These are phyloP conservation scores for Rhynchospora tenuis DNA, from an alignment of 176 grass and related monocot species.

Conservation along the genomic window DNA sequence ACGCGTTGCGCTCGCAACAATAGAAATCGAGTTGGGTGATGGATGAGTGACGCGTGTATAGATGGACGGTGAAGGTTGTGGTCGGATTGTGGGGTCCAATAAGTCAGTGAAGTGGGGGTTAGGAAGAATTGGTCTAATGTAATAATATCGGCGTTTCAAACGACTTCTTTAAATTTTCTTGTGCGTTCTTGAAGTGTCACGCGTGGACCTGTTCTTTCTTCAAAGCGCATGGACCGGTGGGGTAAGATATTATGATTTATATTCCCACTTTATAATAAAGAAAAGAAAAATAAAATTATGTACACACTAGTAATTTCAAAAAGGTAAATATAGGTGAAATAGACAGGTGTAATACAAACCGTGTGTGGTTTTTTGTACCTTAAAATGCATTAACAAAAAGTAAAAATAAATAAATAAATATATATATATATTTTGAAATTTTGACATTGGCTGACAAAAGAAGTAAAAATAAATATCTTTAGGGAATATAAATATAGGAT, in stretches of 20 bases:
- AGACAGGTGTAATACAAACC: not conserved
- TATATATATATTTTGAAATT: too few relatives aligned
- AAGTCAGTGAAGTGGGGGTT: not conserved
- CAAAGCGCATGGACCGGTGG: not conserved
- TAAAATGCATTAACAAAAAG: not conserved
- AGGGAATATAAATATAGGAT: not conserved
- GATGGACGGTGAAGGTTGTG: not conserved
- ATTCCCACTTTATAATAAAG: not conserved
- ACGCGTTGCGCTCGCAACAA: not conserved
- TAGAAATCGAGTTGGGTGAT: not conserved
- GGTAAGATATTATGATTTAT: not conserved
- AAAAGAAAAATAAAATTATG: not conserved
- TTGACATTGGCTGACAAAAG: too few relatives aligned
- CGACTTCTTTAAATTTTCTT: slow-evolving; percentile 17
- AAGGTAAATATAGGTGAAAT: not conserved
- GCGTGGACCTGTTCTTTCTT: slow-evolving; percentile 5
- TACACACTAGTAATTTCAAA: not conserved
- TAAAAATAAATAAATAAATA: too few relatives aligned
- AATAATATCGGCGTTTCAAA: not conserved
- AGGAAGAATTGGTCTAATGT: not conserved
- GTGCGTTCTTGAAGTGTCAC: not conserved
- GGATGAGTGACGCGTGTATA: not conserved
- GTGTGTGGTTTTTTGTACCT: not conserved
- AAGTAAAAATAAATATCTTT: not conserved
- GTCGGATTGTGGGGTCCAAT: not conserved